These are phyloP conservation scores for Cardamine resedifolia DNA, from an alignment of 345 rosid genomes.

Conservation along the genomic window DNA sequence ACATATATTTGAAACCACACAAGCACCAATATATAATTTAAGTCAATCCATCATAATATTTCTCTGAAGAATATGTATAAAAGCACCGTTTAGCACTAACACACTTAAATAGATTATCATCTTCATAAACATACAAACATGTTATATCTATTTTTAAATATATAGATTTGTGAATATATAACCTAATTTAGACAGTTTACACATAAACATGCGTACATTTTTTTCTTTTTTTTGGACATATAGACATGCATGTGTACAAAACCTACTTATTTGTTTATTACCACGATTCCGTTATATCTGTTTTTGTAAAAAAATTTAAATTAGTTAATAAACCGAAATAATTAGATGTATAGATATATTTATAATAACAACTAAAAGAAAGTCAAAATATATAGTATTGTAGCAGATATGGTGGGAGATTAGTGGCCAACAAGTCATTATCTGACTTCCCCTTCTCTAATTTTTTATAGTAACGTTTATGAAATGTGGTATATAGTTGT, in stretches of 20 bases:
- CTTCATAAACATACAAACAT: neutral
- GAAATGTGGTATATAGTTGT: constrained; percentile 12
- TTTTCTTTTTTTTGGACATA: neutral
- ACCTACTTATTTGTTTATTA: neutral
- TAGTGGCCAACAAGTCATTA: constrained; percentile 29
- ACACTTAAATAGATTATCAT: constrained; percentile 14
- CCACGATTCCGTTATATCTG: neutral
- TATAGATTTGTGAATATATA: neutral
- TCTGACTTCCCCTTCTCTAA: neutral
- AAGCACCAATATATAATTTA: constrained; percentile 14
- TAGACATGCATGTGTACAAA: neutral
- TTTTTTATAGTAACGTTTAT: neutral
- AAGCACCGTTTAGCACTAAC: constrained; percentile 29
- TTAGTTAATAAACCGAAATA: neutral
- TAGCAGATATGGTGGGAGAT: constrained; percentile 24
- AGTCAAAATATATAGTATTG: constrained; percentile 24
- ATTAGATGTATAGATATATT: neutral
- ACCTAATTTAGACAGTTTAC: neutral
- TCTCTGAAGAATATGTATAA: constrained; percentile 10
- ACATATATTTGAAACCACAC: constrained; percentile 19
- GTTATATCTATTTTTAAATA: neutral
- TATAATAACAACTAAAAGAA: neutral
- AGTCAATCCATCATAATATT: constrained; percentile 8
- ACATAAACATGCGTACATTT: neutral
- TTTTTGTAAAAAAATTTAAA: neutral